Conservation (phyloP, 495 filamentous ascomycete genomes). For the Aspergillus baeticus region DNA sequence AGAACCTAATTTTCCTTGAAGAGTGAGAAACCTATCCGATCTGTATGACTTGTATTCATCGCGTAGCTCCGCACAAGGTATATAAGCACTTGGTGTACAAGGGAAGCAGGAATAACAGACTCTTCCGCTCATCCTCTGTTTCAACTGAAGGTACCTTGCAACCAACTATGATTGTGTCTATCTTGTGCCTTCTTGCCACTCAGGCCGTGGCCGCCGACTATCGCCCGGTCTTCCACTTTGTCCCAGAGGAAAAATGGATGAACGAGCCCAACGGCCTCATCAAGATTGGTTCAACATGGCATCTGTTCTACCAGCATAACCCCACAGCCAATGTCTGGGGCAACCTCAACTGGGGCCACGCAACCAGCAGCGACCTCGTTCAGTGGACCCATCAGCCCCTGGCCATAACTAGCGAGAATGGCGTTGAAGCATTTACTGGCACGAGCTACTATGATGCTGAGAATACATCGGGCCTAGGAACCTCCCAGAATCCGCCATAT, state of each 20-base stretch:
- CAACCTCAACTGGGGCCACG: constrained; percentile 14
- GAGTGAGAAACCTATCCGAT: too few species aligned
- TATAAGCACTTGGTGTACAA: too few species aligned
- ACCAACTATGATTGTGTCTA: too few species aligned
- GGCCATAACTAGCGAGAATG: constrained; percentile 7
- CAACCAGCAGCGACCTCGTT: constrained; percentile 6
- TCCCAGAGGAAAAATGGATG: constrained; percentile 13
- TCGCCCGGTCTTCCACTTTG: constrained; percentile 9
- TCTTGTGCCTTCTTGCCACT: too few species aligned
- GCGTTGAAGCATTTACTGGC: constrained; percentile 8
- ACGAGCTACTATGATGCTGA: constrained; percentile 6
- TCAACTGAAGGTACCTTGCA: too few species aligned
- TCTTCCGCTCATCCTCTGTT: too few species aligned
- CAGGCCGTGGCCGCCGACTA: neutral
- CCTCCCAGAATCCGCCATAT: constrained; percentile 1
- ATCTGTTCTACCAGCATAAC: constrained; percentile 15
- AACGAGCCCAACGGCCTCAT: constrained; percentile 13
- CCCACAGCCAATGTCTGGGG: constrained; percentile 14
- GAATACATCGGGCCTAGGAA: constrained; percentile 8
- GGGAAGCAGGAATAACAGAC: too few species aligned
- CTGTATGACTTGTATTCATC: too few species aligned
- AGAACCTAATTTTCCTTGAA: too few species aligned
- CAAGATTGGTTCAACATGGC: constrained; percentile 11
- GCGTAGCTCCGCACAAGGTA: too few species aligned
- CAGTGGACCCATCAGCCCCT: constrained; percentile 8